Evolutionary conservation across 768 basidiomycete genomes (phyloP).

Genomic region (Lentinula aciculospora): DNA sequence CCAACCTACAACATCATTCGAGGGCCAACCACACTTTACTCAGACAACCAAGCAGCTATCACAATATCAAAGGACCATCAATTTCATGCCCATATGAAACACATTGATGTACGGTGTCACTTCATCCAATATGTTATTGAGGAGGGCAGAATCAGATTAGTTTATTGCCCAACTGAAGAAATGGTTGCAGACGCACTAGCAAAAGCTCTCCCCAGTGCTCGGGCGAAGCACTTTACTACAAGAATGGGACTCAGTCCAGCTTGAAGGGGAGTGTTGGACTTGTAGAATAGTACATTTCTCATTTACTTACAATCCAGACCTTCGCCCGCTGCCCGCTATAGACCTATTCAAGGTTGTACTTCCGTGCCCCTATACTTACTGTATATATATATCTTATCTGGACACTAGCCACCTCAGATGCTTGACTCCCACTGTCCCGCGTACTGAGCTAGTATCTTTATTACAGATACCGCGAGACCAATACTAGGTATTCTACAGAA

Average conservation of each 20-base stretch:
- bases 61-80: conserved; percentile 15
- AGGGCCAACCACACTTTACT: neutral
- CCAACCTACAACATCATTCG: neutral
- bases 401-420: too few species aligned
- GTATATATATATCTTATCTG: too few species aligned
- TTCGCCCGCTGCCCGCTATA: too few species aligned
- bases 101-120: conserved; percentile 25
- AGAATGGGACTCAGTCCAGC: neutral
- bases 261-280: conserved; percentile 5
- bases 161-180: conserved; percentile 18
- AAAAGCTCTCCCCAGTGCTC: conserved; percentile 17
- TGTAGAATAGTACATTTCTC: too few species aligned
- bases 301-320: too few species aligned
- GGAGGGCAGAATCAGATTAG: conserved; percentile 15
- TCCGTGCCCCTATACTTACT: too few species aligned
- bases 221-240: neutral
- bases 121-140: conserved; percentile 19
- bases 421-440: too few species aligned
- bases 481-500: too few species aligned
- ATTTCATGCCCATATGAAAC: conserved; percentile 20
- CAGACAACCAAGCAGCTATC: conserved; percentile 1
- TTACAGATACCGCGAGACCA: too few species aligned
- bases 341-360: too few species aligned
- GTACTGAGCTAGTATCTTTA: too few species aligned
- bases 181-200: conserved; percentile 28